A percentile compares a stretch with the other conserved stretches of the same genome.
Evolutionary conservation across 23 red algal species (phyloP).

Genomic region (Gracilaria vermiculophylla): DNA sequence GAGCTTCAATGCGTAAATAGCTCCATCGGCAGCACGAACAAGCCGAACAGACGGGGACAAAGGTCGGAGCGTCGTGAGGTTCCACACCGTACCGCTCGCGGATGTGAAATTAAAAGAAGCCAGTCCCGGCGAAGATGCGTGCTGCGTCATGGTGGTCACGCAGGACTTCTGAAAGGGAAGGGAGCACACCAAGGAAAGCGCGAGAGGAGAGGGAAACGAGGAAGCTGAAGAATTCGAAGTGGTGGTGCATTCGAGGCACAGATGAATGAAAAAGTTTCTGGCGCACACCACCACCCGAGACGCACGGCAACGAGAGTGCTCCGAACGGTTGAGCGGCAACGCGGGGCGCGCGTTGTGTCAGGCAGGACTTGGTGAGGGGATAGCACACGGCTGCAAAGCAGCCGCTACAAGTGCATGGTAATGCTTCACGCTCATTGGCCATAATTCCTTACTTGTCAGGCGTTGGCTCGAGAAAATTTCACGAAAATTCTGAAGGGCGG

Average conservation of each 20-base stretch:
- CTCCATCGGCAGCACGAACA: slow-evolving; percentile 6
- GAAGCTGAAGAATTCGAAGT: not conserved
- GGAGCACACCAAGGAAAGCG: not conserved
- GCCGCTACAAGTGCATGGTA: too few relatives aligned
- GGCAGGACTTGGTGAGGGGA: too few relatives aligned
- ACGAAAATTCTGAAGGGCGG: too few relatives aligned
- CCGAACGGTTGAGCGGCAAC: not conserved
- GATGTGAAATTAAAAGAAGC: not conserved
- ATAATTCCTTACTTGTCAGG: not conserved
- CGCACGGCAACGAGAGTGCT: not conserved
- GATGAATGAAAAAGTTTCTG: too few relatives aligned
- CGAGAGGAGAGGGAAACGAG: not conserved
- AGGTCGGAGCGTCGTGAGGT: slow-evolving; percentile 22
- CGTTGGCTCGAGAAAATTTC: not conserved
- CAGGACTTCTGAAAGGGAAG: not conserved
- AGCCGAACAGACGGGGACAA: slow-evolving; percentile 37
- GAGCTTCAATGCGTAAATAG: slow-evolving; percentile 25
- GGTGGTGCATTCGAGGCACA: not conserved
- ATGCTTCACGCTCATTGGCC: not conserved
- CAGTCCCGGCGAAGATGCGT: not conserved
- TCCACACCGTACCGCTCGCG: slow-evolving; percentile 8
- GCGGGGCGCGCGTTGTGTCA: not conserved
- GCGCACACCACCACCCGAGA: too few relatives aligned
- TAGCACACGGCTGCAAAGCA: too few relatives aligned
- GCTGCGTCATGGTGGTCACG: slow-evolving; percentile 11